These are phyloP conservation scores for Talaromyces sp. DNA, from an alignment of 2,329 filamentous ascomycete species.

Conservation along the genomic window DNA sequence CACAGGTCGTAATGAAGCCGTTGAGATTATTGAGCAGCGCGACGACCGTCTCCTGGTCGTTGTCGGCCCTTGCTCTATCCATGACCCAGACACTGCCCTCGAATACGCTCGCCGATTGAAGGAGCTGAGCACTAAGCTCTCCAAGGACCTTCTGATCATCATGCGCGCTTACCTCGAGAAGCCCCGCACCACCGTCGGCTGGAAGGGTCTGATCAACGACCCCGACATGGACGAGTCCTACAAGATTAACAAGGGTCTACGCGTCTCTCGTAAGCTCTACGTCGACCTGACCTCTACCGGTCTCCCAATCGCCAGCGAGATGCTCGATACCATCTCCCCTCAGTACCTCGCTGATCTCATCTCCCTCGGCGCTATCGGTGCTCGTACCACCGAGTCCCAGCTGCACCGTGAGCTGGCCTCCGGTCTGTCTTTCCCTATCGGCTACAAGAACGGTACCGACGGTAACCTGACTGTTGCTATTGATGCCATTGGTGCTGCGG, in stretches of 20 bases:
- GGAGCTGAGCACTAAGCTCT: constrained; percentile 75
- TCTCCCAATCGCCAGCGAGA: constrained; percentile 95
- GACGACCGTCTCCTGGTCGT: constrained; percentile 91
- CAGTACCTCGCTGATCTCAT: constrained; percentile 97
- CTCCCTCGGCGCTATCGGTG: constrained; percentile 92
- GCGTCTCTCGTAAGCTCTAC: constrained; percentile 90
- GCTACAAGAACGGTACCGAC: constrained; percentile 99
- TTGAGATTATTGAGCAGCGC: constrained; percentile 72
- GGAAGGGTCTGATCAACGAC: constrained; percentile 99
- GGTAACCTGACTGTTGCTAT: constrained; percentile 88
- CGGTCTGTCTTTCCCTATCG: constrained; percentile 93
- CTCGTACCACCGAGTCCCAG: constrained; percentile 94
- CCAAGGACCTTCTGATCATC: constrained; percentile 82
- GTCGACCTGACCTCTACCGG: constrained; percentile 82
- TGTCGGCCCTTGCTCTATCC: constrained; percentile 94
- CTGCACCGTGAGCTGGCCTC: constrained; percentile 94
- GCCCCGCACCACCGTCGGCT: constrained; percentile 95
- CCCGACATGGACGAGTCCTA: constrained; percentile 96
- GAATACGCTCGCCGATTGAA: constrained; percentile 86
- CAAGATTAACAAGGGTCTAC: constrained; percentile 98
- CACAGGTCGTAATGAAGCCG: constrained; percentile 57
- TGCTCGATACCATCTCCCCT: constrained; percentile 98
- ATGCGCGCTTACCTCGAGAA: constrained; percentile 99
- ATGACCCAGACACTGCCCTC: constrained; percentile 84
- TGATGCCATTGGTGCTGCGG: constrained; percentile 82